Base-by-base conservation (phyloP, 1,284 basidiomycete species). In the Heterobasidion parviporum region DNA sequence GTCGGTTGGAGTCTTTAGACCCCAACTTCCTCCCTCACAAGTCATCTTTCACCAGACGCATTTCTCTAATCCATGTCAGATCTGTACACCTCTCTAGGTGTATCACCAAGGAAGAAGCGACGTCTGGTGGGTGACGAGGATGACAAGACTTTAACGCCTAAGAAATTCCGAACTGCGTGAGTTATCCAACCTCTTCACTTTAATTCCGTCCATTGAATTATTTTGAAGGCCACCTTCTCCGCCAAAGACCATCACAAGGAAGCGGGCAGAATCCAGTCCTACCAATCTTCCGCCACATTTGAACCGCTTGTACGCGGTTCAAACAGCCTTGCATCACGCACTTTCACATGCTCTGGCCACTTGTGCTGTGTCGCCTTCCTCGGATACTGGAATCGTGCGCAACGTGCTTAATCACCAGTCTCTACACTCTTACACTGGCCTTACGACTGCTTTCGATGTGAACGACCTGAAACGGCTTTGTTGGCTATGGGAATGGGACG, bases 401-500 rank as follows among this genome's bases (percentile, higher is more conserved):
- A 89, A 86, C 66, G 87, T 91, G n/a, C 74, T 91, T 50, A 90
- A 88, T 63, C 82, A 90, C 63, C 65, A 86, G 53, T 84, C 87
- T 50, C 66, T 91, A 35, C 74, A 75, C 53, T 82, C 83, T n/a
- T 87, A 89, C 65, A 66, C 80, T 33, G 87, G 85, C 12, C 72
- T 90, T 46, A 73, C 79, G 1, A 76, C 81, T 6, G 79, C 79
- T 56, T 83, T 89, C 60, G 76, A 80, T 33, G 59, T 81, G 20
- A 79, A 85, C 53, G 89, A 89, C 63, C 73, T 92, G 47, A 79
- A 74, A 59, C 77, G 85, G 56, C 74, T 92, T 12, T 91, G 89
- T 68, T 92, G 89, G 89, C 59, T 92, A n/a, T 91, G 89, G 88
- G 89, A 92, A 65, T 92, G 89, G 89, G 82, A 89, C 63, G 78